Evolutionary conservation across 164 flowering plant species (phyloP).

Genomic region (Annona squamosa): DNA sequence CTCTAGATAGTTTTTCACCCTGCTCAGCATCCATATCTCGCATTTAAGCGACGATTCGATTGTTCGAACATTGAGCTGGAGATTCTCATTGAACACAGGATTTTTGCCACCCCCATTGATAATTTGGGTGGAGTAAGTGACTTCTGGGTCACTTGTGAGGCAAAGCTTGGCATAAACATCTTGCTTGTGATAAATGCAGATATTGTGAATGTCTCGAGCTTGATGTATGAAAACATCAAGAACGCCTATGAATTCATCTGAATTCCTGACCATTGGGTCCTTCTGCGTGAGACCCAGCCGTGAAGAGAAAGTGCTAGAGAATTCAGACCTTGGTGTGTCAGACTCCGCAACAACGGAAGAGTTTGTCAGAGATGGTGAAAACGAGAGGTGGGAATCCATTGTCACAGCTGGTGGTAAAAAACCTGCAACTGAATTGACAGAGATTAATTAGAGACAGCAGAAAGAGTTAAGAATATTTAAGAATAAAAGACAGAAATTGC

Average conservation of each 20-base stretch:
- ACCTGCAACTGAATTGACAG: slow-evolving; percentile 3
- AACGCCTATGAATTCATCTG: slow-evolving; percentile 38
- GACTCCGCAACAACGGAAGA: slow-evolving; percentile 27
- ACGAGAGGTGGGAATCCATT: slow-evolving; percentile 73
- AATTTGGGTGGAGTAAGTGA: slow-evolving; percentile 54
- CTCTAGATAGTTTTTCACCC: slow-evolving; percentile 81
- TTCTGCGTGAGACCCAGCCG: slow-evolving; percentile 21
- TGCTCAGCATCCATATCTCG: slow-evolving; percentile 96
- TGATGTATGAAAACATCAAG: slow-evolving; percentile 77
- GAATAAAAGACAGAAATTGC: neutral
- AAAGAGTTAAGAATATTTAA: slow-evolving; percentile 7
- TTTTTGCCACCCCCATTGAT: slow-evolving; percentile 89
- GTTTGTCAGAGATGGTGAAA: slow-evolving; percentile 49
- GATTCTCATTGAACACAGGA: slow-evolving; percentile 74
- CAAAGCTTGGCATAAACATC: slow-evolving; percentile 97
- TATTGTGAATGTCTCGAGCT: slow-evolving; percentile 92
- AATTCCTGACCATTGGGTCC: slow-evolving; percentile 14
- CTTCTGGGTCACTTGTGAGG: slow-evolving; percentile 70
- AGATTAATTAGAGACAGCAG: neutral
- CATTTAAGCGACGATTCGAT: slow-evolving; percentile 68
- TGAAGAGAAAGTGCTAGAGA: slow-evolving; percentile 16
- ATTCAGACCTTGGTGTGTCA: slow-evolving; percentile 29
- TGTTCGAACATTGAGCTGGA: slow-evolving; percentile 50
- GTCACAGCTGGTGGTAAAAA: slow-evolving; percentile 5
- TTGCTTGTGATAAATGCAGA: slow-evolving; percentile 97